Base-by-base conservation (phyloP, 169 alveolate species). In the Theileria annulata region DNA sequence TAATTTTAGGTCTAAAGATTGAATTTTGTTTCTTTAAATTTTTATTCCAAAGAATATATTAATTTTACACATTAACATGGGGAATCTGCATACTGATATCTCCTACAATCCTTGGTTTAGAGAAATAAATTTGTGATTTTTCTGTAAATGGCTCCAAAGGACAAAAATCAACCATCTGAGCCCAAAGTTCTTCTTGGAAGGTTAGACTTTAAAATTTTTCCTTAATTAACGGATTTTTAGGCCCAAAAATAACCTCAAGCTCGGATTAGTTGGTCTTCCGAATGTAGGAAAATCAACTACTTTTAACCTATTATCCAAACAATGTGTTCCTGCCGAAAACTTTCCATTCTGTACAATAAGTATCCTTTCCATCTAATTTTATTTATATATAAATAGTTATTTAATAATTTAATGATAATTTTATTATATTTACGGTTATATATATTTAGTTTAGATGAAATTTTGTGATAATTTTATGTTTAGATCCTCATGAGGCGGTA, bases 261-360 rank as follows among this genome's bases (percentile, higher is more conserved):
- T 98, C 98, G 99, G 99, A 31, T 90, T 98, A 27, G 99, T 98
- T 13, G 99, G 99, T 17, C 91, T 98, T 47, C 99, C 99, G 8
- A 98, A 98, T 72, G 97, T 93, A 15, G 99, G 99, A 31, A 97
- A 97, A 85, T 96, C 99, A 2, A 95, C 98, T 31, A 96, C 99
- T 21, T 98, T 97, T 92, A 98, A 98, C 87, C 89, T 97, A 35
- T 90, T 98, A n/a, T 94, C 99, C 25, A 97, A 97, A 81, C 93
- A 95, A 68, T 86, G 80, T 68, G 77, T 98, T 92, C 97, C 99
- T 1, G 99, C 99, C 10, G 99, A 96, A 86, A 98, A 98, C 91
- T 97, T 95, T 80, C 99, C 99, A 51, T 98, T 85, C 97, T 97
- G 91, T 75, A 77, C 88, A 23, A 86, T 85, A 12, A 98, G 98